Percentiles rank a stretch among this genome's conserved stretches.
These are phyloP conservation scores for Paramarasmius palmivorus DNA, from an alignment of 1,284 basidiomycete species.

Conservation along the genomic window DNA sequence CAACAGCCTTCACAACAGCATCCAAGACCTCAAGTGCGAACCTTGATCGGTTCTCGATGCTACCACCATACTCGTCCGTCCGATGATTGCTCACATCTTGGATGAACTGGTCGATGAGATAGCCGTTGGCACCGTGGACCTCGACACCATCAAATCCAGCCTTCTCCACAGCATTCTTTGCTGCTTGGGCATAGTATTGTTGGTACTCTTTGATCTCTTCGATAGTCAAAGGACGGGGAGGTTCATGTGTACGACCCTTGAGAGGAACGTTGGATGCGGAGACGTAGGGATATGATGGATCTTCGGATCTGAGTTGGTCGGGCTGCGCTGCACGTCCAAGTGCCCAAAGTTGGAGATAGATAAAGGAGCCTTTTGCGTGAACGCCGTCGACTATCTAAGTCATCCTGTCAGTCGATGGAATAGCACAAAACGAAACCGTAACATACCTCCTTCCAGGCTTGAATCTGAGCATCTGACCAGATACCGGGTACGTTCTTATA, in stretches of 20 bases:
- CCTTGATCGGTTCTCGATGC: constrained; percentile 42
- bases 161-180: constrained; percentile 33
- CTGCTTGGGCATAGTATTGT: constrained; percentile 29
- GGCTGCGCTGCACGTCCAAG: constrained; percentile 38
- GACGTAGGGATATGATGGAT: constrained; percentile 18
- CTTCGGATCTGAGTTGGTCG: constrained; percentile 24
- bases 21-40: constrained; percentile 41
- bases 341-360: constrained; percentile 50
- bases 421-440: neutral
- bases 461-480: constrained; percentile 34
- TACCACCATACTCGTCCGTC: constrained; percentile 51
- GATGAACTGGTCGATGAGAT: constrained; percentile 38
- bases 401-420: neutral
- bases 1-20: constrained; percentile 31
- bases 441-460: constrained; percentile 37
- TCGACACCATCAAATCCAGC: constrained; percentile 31
- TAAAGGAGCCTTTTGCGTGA: constrained; percentile 41
- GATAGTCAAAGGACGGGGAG: constrained; percentile 21
- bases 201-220: constrained; percentile 41
- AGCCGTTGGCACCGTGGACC: constrained; percentile 32
- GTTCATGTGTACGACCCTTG: neutral
- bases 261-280: constrained; percentile 19
- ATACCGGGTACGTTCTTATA: constrained; percentile 34
- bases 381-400: constrained; percentile 30
- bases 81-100: constrained; percentile 41